Conservation (phyloP, 805 yeast genomes). For the Millerago galiae region DNA sequence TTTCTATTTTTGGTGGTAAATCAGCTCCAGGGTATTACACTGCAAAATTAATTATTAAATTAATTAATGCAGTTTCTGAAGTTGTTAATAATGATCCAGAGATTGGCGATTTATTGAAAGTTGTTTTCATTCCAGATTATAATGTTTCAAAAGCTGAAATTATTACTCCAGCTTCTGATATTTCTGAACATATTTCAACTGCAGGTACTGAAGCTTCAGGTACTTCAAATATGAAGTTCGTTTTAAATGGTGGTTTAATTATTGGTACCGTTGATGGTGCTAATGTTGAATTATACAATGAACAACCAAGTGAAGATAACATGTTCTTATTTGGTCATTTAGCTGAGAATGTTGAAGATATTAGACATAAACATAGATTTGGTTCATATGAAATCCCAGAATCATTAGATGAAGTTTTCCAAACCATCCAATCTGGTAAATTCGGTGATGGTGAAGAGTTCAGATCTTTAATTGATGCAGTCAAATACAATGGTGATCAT, state of each 20-base stretch:
- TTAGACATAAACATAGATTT: slow-evolving; percentile 68
- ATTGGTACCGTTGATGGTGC: slow-evolving; percentile 98
- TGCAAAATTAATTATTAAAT: slow-evolving; percentile 86
- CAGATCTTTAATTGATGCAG: slow-evolving; percentile 59
- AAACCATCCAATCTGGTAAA: slow-evolving; percentile 55
- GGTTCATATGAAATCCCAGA: slow-evolving; percentile 51
- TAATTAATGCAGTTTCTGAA: slow-evolving; percentile 73
- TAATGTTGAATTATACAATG: slow-evolving; percentile 78
- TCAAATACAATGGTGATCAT: slow-evolving; percentile 72
- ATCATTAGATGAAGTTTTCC: slow-evolving; percentile 55
- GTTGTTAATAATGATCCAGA: slow-evolving; percentile 76
- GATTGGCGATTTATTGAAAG: slow-evolving; percentile 71
- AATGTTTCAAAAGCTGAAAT: slow-evolving; percentile 92
- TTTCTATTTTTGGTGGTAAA: slow-evolving; percentile 85
- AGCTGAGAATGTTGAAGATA: slow-evolving; percentile 82
- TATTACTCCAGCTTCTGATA: slow-evolving; percentile 83
- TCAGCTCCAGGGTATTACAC: slow-evolving; percentile 97
- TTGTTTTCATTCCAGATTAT: slow-evolving; percentile 85
- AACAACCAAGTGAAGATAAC: slow-evolving; percentile 91
- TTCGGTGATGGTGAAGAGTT: slow-evolving; percentile 71
- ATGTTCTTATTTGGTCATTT: slow-evolving; percentile 88
- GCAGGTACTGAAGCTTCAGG: slow-evolving; percentile 98
- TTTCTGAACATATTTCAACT: slow-evolving; percentile 90
- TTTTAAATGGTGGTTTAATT: slow-evolving; percentile 87
- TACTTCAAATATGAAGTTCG: slow-evolving; percentile 94